phyloP scores from a whole-genome alignment of 2,329 filamentous ascomycete species.

The Fusarium oxysporum region DNA sequence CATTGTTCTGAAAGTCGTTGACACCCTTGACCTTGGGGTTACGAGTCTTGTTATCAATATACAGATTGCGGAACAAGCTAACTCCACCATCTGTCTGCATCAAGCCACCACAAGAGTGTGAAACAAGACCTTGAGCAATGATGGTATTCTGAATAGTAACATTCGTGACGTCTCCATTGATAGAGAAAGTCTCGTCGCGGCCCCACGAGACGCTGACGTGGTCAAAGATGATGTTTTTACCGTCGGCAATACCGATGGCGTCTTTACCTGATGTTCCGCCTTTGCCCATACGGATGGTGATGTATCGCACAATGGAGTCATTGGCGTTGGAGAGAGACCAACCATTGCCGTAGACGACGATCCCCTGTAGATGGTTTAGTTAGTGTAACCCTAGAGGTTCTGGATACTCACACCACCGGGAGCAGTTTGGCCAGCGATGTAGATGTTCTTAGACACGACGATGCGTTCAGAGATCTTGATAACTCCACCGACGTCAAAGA shows the following conservation, averaged over 20 bases:
- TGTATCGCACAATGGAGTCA: constrained; percentile 65
- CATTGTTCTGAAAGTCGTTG: constrained; percentile 64
- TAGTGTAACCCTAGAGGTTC: accelerated
- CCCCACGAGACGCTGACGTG: constrained; percentile 66
- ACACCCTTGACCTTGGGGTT: constrained; percentile 68
- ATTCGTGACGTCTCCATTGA: constrained; percentile 60
- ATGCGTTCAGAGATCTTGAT: constrained; percentile 60
- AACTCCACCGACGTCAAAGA: constrained; percentile 61
- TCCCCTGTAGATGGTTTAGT: constrained; percentile 45
- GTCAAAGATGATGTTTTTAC: constrained; percentile 66
- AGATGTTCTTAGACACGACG: constrained; percentile 58
- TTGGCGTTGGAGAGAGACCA: constrained; percentile 64
- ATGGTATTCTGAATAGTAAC: constrained; percentile 65
- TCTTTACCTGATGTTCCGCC: constrained; percentile 64
- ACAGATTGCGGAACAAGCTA: constrained; percentile 65
- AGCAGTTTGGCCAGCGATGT: constrained; percentile 62
- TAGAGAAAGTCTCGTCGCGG: constrained; percentile 66
- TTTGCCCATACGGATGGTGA: constrained; percentile 66
- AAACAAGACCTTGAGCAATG: constrained; percentile 65
- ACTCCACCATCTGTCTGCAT: constrained; percentile 63
- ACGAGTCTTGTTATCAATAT: constrained; percentile 68
- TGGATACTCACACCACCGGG: constrained; percentile 56
- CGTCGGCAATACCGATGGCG: constrained; percentile 64
- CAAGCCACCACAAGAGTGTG: constrained; percentile 64
- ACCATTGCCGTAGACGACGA: constrained; percentile 66